Evolutionary conservation across 148 eudicot species (phyloP).

Genomic region (Chenopodium formosanum): DNA sequence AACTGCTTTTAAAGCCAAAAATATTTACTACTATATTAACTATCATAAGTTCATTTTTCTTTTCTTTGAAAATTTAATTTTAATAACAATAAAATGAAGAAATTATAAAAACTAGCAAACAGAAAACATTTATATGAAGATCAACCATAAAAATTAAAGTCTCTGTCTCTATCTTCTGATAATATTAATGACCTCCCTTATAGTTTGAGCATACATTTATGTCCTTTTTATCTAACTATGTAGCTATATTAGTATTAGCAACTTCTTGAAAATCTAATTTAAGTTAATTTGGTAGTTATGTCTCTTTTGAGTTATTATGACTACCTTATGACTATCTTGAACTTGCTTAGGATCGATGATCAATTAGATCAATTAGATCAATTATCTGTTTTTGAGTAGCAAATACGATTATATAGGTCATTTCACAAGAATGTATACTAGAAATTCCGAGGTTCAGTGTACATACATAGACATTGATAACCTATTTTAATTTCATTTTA

Average conservation of each 20-base stretch:
- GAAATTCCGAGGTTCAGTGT: no score
- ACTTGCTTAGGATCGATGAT: background rate
- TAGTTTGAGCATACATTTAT: slow-evolving; percentile 31
- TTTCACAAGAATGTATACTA: no score
- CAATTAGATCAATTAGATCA: no score
- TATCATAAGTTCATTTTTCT: background rate
- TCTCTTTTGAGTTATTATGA: background rate
- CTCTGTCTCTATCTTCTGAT: slow-evolving; percentile 25
- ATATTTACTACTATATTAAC: slow-evolving; percentile 14
- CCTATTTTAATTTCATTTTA: no score
- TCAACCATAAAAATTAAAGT: slow-evolving; percentile 31
- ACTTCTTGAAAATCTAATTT: slow-evolving; percentile 10
- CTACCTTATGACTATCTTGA: background rate
- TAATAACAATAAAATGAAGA: background rate
- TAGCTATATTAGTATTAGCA: slow-evolving; percentile 4
- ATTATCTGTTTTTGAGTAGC: no score
- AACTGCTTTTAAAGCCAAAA: slow-evolving; percentile 48
- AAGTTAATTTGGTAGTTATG: slow-evolving; percentile 8
- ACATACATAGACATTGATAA: no score
- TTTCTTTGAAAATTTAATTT: background rate
- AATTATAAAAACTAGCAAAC: slow-evolving; percentile 8
- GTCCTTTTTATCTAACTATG: slow-evolving; percentile 22
- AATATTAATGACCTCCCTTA: slow-evolving; percentile 34
- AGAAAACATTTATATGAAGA: slow-evolving; percentile 25
- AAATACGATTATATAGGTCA: no score